Percentiles rank a stretch among this genome's conserved stretches.
phyloP scores from a whole-genome alignment of 2,329 filamentous ascomycete genomes.

The Ophiostoma ips region DNA sequence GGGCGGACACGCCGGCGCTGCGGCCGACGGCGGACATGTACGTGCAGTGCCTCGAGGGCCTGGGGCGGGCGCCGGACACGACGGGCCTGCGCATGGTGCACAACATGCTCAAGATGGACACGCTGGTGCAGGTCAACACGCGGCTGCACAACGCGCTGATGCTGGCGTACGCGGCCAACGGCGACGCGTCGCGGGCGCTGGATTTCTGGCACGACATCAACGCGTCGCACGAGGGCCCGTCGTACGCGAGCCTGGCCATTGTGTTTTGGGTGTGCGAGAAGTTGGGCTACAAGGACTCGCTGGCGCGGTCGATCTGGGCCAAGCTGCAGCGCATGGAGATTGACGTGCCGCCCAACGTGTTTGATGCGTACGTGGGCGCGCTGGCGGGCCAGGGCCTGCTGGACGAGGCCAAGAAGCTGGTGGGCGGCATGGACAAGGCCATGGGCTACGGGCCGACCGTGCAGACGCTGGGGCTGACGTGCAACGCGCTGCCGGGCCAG shows the following conservation, averaged over 20 bases:
- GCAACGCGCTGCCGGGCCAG: constrained; percentile 56
- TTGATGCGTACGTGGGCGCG: constrained; percentile 62
- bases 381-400: constrained; percentile 59
- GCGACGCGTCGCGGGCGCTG: constrained; percentile 50
- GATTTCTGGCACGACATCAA: constrained; percentile 76
- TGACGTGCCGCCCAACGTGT: constrained; percentile 59
- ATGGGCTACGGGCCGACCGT: constrained; percentile 53
- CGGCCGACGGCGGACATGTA: constrained; percentile 66
- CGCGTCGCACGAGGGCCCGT: constrained; percentile 73
- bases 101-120: constrained; percentile 90
- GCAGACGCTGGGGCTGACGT: constrained; percentile 55
- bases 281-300: constrained; percentile 35
- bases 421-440: constrained; percentile 52
- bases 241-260: constrained; percentile 64
- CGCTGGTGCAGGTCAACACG: constrained; percentile 63
- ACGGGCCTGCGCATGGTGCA: constrained; percentile 64
- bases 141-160: constrained; percentile 72
- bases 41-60: constrained; percentile 60
- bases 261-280: constrained; percentile 68
- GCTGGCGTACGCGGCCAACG: constrained; percentile 65
- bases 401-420: constrained; percentile 50
- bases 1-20: constrained; percentile 46
- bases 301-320: constrained; percentile 55
- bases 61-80: constrained; percentile 33
- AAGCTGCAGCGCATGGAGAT: constrained; percentile 63